These are phyloP conservation scores for Boletus rufocinnamomeus DNA, from an alignment of 768 basidiomycete genomes.

Conservation along the genomic window DNA sequence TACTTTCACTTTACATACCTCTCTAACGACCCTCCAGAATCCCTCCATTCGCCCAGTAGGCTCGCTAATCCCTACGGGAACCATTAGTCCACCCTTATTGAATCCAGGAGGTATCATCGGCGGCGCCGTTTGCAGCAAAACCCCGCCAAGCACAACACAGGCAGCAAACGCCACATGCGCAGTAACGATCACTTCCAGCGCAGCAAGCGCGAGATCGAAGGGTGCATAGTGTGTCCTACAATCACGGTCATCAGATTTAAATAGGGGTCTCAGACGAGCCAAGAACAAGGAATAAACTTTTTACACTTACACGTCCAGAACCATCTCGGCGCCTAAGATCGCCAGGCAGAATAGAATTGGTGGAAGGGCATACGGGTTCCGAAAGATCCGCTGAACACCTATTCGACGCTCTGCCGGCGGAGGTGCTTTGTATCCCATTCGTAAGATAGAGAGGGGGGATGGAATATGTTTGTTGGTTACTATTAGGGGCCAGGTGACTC, in stretches of 20 bases:
- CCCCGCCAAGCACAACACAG: conserved; percentile 78
- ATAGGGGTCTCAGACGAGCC: background rate
- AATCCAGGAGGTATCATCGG: conserved; percentile 25
- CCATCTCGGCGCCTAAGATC: conserved; percentile 54
- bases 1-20: conserved; percentile 49
- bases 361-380: conserved; percentile 75
- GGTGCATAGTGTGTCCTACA: conserved; percentile 57
- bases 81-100: conserved; percentile 16
- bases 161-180: conserved; percentile 85
- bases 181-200: conserved; percentile 72
- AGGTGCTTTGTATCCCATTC: conserved; percentile 19
- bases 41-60: conserved; percentile 73
- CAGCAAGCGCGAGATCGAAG: conserved; percentile 86
- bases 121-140: conserved; percentile 89
- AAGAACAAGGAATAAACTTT: background rate
- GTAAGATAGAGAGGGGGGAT: conserved; percentile 49
- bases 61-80: conserved; percentile 6
- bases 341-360: conserved; percentile 59
- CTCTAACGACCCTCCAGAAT: conserved; percentile 78
- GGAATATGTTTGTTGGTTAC: conserved; percentile 68
- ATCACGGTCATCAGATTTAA: background rate
- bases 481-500: conserved; percentile 26
- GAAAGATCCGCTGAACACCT: conserved; percentile 40
- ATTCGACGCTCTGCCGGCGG: conserved; percentile 8
- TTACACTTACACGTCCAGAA: conserved; percentile 58